phyloP scores from a whole-genome alignment of 352 stramenopile genomes.

The Pythium myriotylum region DNA sequence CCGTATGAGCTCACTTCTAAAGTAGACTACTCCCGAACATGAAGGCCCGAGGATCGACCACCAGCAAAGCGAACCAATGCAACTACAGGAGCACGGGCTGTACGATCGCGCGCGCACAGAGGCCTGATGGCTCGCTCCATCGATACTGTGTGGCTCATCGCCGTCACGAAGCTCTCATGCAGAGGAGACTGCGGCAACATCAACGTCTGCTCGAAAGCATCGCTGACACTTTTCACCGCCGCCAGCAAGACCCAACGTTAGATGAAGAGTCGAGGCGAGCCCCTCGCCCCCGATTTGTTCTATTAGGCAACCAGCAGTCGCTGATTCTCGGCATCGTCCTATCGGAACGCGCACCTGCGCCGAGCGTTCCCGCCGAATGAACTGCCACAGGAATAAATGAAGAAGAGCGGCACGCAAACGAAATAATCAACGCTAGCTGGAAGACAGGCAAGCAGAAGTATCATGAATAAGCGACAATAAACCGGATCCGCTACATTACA shows the following conservation, averaged over 20 bases:
- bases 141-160: not conserved
- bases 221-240: constrained; percentile 1
- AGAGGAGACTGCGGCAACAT: not conserved
- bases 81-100: constrained; percentile 4
- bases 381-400: too few relatives aligned
- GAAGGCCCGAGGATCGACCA: not conserved
- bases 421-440: too few relatives aligned
- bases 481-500: too few relatives aligned
- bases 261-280: not conserved
- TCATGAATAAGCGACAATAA: too few relatives aligned
- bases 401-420: too few relatives aligned
- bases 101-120: not conserved
- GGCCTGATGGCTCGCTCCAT: not conserved
- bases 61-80: not conserved
- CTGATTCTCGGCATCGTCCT: constrained; percentile 1
- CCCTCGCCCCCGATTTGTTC: not conserved
- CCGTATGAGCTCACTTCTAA: not conserved
- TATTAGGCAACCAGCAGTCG: constrained; percentile 4
- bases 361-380: not conserved
- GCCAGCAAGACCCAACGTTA: not conserved
- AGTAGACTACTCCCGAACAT: not conserved
- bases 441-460: too few relatives aligned
- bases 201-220: constrained; percentile 1
- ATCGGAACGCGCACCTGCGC: not conserved
- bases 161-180: constrained; percentile 2